Conservation (phyloP, 2,329 filamentous ascomycete species). For the Colletotrichum orbiculare region DNA sequence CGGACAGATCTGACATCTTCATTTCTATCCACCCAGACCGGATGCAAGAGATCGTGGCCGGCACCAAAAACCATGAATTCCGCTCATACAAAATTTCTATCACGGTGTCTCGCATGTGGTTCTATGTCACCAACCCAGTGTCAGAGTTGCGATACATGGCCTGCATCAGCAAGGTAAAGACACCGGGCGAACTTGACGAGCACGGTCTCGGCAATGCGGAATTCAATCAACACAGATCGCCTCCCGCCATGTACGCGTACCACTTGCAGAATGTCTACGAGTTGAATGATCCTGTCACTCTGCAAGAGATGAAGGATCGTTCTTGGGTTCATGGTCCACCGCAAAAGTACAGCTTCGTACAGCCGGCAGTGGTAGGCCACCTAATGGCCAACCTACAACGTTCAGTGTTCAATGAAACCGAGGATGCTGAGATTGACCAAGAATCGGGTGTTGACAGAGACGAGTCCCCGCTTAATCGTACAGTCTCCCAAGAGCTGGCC, state of each 20-base stretch:
- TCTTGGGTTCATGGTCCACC: constrained; percentile 65
- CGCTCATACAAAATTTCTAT: constrained; percentile 66
- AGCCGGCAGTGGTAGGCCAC: constrained; percentile 67
- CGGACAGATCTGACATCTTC: constrained; percentile 64
- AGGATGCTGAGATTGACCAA: constrained; percentile 37
- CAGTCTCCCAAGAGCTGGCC: constrained; percentile 63
- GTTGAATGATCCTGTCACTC: constrained; percentile 68
- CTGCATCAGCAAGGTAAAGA: constrained; percentile 58
- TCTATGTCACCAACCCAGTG: constrained; percentile 62
- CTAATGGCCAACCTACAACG: constrained; percentile 68
- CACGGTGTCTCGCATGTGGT: constrained; percentile 70
- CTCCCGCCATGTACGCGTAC: constrained; percentile 59
- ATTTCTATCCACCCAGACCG: constrained; percentile 60
- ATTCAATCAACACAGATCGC: constrained; percentile 56
- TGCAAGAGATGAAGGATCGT: constrained; percentile 62
- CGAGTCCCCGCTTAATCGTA: constrained; percentile 36
- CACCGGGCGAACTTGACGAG: constrained; percentile 59
- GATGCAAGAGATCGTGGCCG: constrained; percentile 60
- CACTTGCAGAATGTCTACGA: constrained; percentile 69
- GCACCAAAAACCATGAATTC: constrained; percentile 65
- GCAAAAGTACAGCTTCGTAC: constrained; percentile 64
- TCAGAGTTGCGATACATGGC: constrained; percentile 70
- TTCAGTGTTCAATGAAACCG: constrained; percentile 55
- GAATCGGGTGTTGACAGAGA: constrained; percentile 20
- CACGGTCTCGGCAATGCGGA: constrained; percentile 62